phyloP scores from a whole-genome alignment of 169 alveolate species.

The Cytauxzoon felis region DNA sequence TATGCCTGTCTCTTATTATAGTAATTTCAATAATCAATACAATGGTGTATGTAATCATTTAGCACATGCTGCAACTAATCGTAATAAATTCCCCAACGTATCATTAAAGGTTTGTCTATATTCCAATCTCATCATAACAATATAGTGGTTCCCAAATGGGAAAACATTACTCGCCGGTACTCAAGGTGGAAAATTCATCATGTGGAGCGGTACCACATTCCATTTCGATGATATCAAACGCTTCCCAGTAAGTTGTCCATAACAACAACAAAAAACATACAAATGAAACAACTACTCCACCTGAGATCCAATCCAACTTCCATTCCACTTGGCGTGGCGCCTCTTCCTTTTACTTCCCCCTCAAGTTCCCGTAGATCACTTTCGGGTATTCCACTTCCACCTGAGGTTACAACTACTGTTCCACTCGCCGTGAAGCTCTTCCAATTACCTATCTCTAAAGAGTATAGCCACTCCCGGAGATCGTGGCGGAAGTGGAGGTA shows the following conservation, averaged over 20 bases:
- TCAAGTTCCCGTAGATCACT: no score
- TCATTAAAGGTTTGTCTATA: slow-evolving; percentile 27
- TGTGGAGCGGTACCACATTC: slow-evolving; percentile 82
- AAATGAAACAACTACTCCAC: background rate
- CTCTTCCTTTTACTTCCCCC: no score
- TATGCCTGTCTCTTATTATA: slow-evolving; percentile 33
- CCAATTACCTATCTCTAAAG: no score
- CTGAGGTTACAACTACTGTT: no score
- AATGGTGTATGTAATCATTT: slow-evolving; percentile 55
- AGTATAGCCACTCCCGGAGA: no score
- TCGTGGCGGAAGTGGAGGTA: no score
- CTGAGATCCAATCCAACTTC: no score
- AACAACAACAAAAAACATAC: background rate
- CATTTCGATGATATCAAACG: slow-evolving; percentile 83
- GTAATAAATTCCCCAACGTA: slow-evolving; percentile 59
- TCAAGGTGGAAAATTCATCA: slow-evolving; percentile 80
- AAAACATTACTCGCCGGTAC: slow-evolving; percentile 83
- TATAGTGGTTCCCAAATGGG: slow-evolving; percentile 84
- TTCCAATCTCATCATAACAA: no score
- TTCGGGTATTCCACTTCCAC: no score
- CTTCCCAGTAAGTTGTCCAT: slow-evolving; percentile 72
- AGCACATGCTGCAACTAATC: slow-evolving; percentile 57
- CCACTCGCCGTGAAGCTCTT: no score
- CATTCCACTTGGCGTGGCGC: no score
- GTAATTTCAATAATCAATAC: slow-evolving; percentile 45